Evolutionary conservation across 495 filamentous ascomycete genomes (phyloP).

Genomic region (Tirmania nivea): DNA sequence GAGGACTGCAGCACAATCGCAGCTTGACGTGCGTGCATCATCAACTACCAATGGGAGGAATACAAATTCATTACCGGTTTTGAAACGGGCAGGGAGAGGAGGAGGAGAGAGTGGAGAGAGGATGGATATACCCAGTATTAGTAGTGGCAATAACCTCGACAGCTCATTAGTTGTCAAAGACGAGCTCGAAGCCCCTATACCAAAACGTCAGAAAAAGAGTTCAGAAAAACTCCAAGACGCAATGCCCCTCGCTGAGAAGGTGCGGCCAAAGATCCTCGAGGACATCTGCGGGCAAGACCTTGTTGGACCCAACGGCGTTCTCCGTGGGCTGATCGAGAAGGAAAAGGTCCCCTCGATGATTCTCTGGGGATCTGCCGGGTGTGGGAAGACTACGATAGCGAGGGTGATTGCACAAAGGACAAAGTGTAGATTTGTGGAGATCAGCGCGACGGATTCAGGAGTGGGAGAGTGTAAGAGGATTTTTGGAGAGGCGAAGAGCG

Average conservation of each 20-base stretch:
- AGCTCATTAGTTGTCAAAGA: not conserved
- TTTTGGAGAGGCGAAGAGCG: slow-evolving; percentile 64
- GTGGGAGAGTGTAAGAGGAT: slow-evolving; percentile 91
- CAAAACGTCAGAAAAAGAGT: slow-evolving; percentile 40
- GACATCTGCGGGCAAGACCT: slow-evolving; percentile 83
- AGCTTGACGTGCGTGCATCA: slow-evolving; percentile 7
- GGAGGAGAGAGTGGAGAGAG: not conserved
- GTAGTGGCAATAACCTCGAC: slow-evolving; percentile 27
- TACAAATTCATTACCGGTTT: not conserved
- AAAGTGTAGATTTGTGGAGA: slow-evolving; percentile 74
- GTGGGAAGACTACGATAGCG: slow-evolving; percentile 92
- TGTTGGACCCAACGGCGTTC: slow-evolving; percentile 60
- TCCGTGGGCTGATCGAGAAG: slow-evolving; percentile 75
- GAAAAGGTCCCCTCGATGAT: slow-evolving; percentile 86
- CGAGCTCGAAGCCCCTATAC: slow-evolving; percentile 11
- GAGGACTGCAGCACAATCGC: slow-evolving; percentile 13
- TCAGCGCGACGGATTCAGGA: slow-evolving; percentile 77
- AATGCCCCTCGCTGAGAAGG: slow-evolving; percentile 76
- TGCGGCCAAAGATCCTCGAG: slow-evolving; percentile 67
- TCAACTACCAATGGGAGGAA: slow-evolving; percentile 1
- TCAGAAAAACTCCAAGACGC: slow-evolving; percentile 37
- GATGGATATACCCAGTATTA: slow-evolving; percentile 8
- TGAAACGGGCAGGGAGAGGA: not conserved
- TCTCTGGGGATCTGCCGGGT: slow-evolving; percentile 77
- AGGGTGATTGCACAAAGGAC: slow-evolving; percentile 70